Conservation (phyloP, 2,329 filamentous ascomycete species). For the Rutstroemia sp. region DNA sequence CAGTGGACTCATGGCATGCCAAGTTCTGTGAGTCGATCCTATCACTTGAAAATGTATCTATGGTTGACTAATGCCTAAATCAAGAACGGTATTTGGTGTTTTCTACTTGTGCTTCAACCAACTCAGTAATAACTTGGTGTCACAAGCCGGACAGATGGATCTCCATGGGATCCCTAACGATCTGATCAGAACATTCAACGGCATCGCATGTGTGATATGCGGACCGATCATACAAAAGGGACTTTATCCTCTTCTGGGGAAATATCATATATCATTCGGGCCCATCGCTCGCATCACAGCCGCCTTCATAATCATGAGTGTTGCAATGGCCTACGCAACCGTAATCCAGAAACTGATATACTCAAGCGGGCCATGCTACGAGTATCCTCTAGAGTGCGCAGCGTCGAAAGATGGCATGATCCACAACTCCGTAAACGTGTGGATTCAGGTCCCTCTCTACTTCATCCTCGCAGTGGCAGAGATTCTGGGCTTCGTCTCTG, state of each 20-base stretch:
- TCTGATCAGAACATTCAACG: slow-evolving; percentile 51
- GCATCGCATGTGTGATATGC: slow-evolving; percentile 51
- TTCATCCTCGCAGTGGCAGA: slow-evolving; percentile 50
- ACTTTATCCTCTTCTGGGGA: slow-evolving; percentile 51
- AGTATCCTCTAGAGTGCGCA: slow-evolving; percentile 38
- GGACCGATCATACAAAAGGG: slow-evolving; percentile 44
- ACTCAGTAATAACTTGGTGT: slow-evolving; percentile 60
- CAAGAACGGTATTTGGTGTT: neutral
- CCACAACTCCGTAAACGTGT: slow-evolving; percentile 42
- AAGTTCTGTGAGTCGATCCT: neutral
- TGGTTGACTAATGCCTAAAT: neutral
- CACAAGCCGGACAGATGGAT: slow-evolving; percentile 49
- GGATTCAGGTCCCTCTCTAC: slow-evolving; percentile 43
- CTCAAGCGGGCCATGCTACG: slow-evolving; percentile 45
- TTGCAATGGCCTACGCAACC: slow-evolving; percentile 48
- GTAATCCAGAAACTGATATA: slow-evolving; percentile 54
- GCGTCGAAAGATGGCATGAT: slow-evolving; percentile 28
- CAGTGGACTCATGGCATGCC: neutral
- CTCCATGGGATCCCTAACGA: slow-evolving; percentile 50
- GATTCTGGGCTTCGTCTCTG: slow-evolving; percentile 60
- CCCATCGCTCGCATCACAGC: slow-evolving; percentile 50
- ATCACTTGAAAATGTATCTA: neutral
- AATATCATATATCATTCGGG: slow-evolving; percentile 44
- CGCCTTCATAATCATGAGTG: slow-evolving; percentile 46
- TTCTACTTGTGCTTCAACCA: slow-evolving; percentile 36